Conservation (phyloP, 2,329 filamentous ascomycete species). For the Emmonsiellopsis sp. region DNA sequence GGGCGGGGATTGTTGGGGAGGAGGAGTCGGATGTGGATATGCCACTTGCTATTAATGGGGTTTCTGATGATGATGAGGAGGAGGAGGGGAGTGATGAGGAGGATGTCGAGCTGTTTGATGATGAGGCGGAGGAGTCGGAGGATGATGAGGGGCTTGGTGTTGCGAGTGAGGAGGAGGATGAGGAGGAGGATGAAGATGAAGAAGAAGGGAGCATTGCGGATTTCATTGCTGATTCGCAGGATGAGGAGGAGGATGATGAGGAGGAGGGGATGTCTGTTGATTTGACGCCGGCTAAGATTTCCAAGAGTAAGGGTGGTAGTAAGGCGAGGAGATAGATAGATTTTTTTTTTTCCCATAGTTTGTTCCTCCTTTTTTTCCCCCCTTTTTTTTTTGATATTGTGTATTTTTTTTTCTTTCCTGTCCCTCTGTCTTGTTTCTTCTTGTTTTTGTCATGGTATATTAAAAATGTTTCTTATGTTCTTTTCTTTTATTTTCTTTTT, state of each 20-base stretch:
- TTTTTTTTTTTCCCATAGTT: neutral
- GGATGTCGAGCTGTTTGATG: constrained; percentile 34
- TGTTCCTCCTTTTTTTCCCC: neutral
- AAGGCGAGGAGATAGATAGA: constrained; percentile 10
- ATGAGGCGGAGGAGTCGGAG: constrained; percentile 35
- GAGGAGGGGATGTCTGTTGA: constrained; percentile 19
- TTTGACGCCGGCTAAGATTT: constrained; percentile 17
- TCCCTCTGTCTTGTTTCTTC: neutral
- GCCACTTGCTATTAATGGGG: constrained; percentile 45
- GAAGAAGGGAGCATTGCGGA: constrained; percentile 44
- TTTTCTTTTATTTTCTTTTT: constrained; percentile 1
- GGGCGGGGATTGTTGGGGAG: constrained; percentile 31
- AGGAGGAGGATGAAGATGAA: constrained; percentile 55
- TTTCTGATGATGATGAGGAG: constrained; percentile 30
- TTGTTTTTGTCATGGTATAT: neutral
- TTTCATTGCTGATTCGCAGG: constrained; percentile 35
- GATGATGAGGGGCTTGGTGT: constrained; percentile 37
- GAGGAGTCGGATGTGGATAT: constrained; percentile 53
- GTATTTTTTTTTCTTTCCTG: constrained; percentile 12
- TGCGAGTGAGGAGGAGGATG: constrained; percentile 44
- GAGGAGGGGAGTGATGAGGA: constrained; percentile 37
- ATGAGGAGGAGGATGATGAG: constrained; percentile 33
- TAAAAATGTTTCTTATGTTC: neutral
- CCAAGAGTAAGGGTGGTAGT: constrained; percentile 29
- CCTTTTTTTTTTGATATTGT: neutral